Evolutionary conservation across 257 asterid species (phyloP).

Genomic region (Echium plantagineum): DNA sequence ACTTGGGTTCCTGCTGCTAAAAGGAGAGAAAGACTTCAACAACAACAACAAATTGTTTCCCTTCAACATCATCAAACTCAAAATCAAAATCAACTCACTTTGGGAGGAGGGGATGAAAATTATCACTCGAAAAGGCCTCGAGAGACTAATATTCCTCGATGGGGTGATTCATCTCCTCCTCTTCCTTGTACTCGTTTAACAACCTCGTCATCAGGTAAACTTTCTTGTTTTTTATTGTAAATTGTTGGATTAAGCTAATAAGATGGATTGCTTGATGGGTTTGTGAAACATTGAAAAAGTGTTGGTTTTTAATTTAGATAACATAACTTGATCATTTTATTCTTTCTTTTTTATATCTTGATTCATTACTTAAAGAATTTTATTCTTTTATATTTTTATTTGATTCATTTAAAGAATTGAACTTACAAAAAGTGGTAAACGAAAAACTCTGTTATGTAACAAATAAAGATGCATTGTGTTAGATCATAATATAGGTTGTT

Average conservation of each 20-base stretch:
- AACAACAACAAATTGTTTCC: constrained; percentile 32
- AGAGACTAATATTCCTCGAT: constrained; percentile 18
- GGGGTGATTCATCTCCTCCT: constrained; percentile 13
- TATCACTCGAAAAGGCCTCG: constrained; percentile 31
- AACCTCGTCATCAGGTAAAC: constrained; percentile 33
- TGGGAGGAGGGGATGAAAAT: constrained; percentile 19
- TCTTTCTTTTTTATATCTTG: neutral
- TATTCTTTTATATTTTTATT: too few species aligned
- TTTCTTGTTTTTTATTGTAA: neutral
- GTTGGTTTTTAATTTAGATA: too few species aligned
- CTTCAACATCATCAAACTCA: constrained; percentile 15
- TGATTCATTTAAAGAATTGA: too few species aligned
- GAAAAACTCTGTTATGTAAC: neutral
- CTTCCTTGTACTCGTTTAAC: constrained; percentile 44
- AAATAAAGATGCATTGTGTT: neutral
- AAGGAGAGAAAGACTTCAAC: constrained; percentile 59
- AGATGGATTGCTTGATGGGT: neutral
- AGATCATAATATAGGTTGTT: neutral
- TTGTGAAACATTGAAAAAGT: too few species aligned
- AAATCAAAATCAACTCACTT: constrained; percentile 12
- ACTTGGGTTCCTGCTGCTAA: constrained; percentile 79
- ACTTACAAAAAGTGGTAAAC: too few species aligned
- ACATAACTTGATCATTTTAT: too few species aligned
- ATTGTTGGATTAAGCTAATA: too few species aligned
- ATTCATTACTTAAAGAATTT: neutral